These are phyloP conservation scores for Xylaria sp. DNA, from an alignment of 2,329 filamentous ascomycete genomes.

Conservation along the genomic window DNA sequence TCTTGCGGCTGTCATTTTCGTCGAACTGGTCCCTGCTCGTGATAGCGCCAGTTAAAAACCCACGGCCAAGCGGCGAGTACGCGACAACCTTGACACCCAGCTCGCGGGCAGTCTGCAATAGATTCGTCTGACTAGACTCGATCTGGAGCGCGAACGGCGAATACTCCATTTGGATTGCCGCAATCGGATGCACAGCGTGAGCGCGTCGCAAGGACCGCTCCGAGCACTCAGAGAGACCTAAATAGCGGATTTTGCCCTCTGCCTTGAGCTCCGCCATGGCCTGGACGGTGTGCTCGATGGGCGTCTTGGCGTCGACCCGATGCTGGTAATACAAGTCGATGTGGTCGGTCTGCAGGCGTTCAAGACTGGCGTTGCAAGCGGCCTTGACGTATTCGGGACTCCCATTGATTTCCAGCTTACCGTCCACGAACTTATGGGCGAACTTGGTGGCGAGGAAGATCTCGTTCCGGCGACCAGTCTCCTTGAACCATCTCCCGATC, in stretches of 20 bases:
- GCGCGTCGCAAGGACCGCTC: slow-evolving; percentile 54
- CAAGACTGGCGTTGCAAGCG: slow-evolving; percentile 45
- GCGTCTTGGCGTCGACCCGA: slow-evolving; percentile 51
- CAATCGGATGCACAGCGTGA: slow-evolving; percentile 52
- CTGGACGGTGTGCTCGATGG: slow-evolving; percentile 53
- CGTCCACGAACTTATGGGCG: slow-evolving; percentile 43
- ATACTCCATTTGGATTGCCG: slow-evolving; percentile 59
- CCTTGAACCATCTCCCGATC: slow-evolving; percentile 49
- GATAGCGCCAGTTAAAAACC: slow-evolving; percentile 56
- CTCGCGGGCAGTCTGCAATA: slow-evolving; percentile 58
- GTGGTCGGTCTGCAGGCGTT: slow-evolving; percentile 53
- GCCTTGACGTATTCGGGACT: slow-evolving; percentile 36
- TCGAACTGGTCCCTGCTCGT: slow-evolving; percentile 51
- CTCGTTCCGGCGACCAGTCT: slow-evolving; percentile 51
- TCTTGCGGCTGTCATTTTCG: slow-evolving; percentile 46
- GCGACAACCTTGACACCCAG: slow-evolving; percentile 59
- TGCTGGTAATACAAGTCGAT: slow-evolving; percentile 63
- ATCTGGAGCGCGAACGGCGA: slow-evolving; percentile 61
- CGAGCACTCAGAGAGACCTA: slow-evolving; percentile 56
- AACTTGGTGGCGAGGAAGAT: slow-evolving; percentile 62
- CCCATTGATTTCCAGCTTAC: slow-evolving; percentile 31
- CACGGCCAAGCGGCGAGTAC: slow-evolving; percentile 62
- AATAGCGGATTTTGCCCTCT: slow-evolving; percentile 58
- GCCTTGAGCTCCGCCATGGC: slow-evolving; percentile 54
- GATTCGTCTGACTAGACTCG: slow-evolving; percentile 54